phyloP scores from a whole-genome alignment of 306 rosid genomes.

The Quercus ilex region DNA sequence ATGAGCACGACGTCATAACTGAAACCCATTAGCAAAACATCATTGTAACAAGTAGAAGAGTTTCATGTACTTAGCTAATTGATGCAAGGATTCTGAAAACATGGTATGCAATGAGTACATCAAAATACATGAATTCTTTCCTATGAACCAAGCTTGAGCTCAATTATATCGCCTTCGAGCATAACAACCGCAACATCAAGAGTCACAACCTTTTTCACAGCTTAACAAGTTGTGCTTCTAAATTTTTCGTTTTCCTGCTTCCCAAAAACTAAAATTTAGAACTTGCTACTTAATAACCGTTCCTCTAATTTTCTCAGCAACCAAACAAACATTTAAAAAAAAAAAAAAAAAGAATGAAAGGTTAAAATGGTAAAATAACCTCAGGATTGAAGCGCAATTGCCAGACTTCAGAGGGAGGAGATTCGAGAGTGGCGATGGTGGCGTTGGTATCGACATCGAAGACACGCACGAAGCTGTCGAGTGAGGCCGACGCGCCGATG shows the following conservation, averaged over 20 bases:
- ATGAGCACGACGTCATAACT: background rate
- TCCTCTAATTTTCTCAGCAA: background rate
- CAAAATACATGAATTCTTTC: no score
- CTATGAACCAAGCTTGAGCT: no score
- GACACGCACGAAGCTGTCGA: slow-evolving; percentile 88
- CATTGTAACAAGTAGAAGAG: background rate
- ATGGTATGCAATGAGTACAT: no score
- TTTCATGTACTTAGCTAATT: background rate
- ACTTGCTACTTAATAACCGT: background rate
- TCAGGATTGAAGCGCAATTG: slow-evolving; percentile 89
- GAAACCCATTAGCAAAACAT: background rate
- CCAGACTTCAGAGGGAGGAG: slow-evolving; percentile 99
- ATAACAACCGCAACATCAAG: no score
- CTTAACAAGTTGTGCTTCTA: no score
- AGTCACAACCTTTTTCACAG: no score
- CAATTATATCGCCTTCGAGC: no score
- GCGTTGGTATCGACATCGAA: slow-evolving; percentile 85
- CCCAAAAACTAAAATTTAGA: background rate
- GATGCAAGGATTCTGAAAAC: background rate
- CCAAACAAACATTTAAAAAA: background rate
- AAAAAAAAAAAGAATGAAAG: background rate
- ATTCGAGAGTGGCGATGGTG: slow-evolving; percentile 87
- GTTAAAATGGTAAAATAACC: slow-evolving; percentile 28
- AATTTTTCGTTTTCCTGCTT: no score
- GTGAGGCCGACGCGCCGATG: slow-evolving; percentile 89